Evolutionary conservation across 257 asterid species (phyloP), one percentile per base, ranked within the genome.

Genomic region (Salvia hispanica): DNA sequence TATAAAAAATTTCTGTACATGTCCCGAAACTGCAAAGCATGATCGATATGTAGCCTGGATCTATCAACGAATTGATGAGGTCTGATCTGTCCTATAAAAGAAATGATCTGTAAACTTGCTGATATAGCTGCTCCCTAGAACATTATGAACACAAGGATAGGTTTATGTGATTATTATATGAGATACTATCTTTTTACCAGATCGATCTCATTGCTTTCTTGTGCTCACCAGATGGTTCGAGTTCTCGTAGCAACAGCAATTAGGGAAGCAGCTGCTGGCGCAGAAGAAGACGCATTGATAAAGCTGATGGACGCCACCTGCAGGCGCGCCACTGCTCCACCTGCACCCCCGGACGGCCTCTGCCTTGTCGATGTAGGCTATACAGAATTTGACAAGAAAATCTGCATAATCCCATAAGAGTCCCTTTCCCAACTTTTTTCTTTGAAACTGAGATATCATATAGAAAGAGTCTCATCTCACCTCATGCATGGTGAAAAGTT

Each of bases 231-330:
- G 99, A 94, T 94, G 99, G 91, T 94, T 71, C 86, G 99, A 59
- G 99, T 94, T 64, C 91, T 94, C 66, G 99, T 94, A 63, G 97
- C 97, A 42, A 94, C 97, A 1, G 86, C 86, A 31, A 77, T 93
- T 28, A 83, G 99, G 73, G 99, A 93, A 82, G 97, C 99, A 28
- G 96, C 94, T 45, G 97, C 99, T 8, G 97, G 96, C 53, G 97
- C 97, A 3, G 92, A 80, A 7, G 95, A 85, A 3, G 93, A 86
- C 64, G 84, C 89, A 15, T 72, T 94, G 81, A 76, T 88, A 72
- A 87, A 79, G 81, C 85, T 94, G 82, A 88, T 88, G 88, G 97
- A 86, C 25, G 96, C 99, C 39, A 84, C 96, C 1, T 93, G 99
- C 64, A 77, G 99, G 70, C 95, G 97, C 13, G 97, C 99, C 64